phyloP scores from a whole-genome alignment of 176 grass and related monocot species.

The Cenchrus fungigraminus region DNA sequence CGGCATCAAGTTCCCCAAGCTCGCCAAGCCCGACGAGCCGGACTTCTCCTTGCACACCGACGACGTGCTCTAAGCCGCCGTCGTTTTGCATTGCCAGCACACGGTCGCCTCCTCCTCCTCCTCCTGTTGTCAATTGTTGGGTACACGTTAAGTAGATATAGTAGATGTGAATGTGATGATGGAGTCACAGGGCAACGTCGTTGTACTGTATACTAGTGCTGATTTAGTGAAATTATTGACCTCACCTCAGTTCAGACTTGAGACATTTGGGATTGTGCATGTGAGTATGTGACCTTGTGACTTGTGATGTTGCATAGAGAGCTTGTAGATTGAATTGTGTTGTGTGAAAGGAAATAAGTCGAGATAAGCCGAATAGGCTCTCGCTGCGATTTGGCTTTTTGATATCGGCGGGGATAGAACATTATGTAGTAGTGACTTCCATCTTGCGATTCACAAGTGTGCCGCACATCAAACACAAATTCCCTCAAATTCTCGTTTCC shows the following conservation, averaged over 20 bases:
- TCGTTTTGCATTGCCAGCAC: no score
- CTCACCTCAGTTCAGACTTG: constrained; percentile 21
- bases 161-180: not conserved
- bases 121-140: not conserved
- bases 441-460: no score
- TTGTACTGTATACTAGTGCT: constrained; percentile 54
- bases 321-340: no score
- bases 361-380: no score
- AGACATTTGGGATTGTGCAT: not conserved
- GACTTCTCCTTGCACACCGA: constrained; percentile 77
- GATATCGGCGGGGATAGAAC: no score
- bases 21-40: constrained; percentile 90
- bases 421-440: no score
- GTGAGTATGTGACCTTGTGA: no score
- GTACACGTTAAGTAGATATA: not conserved
- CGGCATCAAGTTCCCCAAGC: constrained; percentile 73
- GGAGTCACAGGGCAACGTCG: not conserved
- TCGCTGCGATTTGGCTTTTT: no score
- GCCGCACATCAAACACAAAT: no score
- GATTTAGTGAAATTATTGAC: constrained; percentile 35
- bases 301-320: no score
- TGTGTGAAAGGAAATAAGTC: no score
- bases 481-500: no score
- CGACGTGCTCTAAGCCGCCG: constrained; percentile 42
- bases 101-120: not conserved